phyloP scores from a whole-genome alignment of 441 rosid species.

The Pelargonium myrrhifolium region DNA sequence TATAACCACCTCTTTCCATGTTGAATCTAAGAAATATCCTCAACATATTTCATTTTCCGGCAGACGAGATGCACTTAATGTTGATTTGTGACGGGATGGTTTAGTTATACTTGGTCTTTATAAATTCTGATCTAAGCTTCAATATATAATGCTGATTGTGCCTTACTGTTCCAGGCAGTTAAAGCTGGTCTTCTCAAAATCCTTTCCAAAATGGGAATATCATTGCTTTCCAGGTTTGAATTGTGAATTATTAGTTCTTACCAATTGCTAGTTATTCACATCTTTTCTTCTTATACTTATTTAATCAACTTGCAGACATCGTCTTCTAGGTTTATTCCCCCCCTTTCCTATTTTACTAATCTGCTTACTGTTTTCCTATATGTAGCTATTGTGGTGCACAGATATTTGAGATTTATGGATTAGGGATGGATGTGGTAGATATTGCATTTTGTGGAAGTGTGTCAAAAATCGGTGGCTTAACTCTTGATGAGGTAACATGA shows the following conservation, averaged over 20 bases:
- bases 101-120: not conserved
- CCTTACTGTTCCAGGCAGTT: conserved; percentile 63
- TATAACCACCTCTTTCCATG: too few species aligned
- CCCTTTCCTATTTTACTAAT: conserved; percentile 12
- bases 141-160: conserved; percentile 4
- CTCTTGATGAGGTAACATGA: conserved; percentile 75
- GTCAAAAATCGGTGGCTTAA: conserved; percentile 79
- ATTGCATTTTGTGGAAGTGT: conserved; percentile 85
- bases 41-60: too few species aligned
- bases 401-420: conserved; percentile 95
- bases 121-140: not conserved
- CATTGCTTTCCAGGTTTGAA: conserved; percentile 84
- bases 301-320: not conserved
- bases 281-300: conserved; percentile 4
- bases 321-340: conserved; percentile 7
- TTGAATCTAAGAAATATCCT: too few species aligned
- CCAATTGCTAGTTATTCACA: not conserved
- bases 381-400: conserved; percentile 98
- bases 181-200: conserved; percentile 90
- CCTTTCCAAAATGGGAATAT: conserved; percentile 98
- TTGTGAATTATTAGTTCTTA: conserved; percentile 5
- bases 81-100: not conserved
- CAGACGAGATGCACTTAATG: not conserved
- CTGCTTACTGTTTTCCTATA: conserved; percentile 25
- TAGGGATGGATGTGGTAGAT: conserved; percentile 79